Conservation (phyloP, 1,284 basidiomycete species). For the Trametes pubescens region DNA sequence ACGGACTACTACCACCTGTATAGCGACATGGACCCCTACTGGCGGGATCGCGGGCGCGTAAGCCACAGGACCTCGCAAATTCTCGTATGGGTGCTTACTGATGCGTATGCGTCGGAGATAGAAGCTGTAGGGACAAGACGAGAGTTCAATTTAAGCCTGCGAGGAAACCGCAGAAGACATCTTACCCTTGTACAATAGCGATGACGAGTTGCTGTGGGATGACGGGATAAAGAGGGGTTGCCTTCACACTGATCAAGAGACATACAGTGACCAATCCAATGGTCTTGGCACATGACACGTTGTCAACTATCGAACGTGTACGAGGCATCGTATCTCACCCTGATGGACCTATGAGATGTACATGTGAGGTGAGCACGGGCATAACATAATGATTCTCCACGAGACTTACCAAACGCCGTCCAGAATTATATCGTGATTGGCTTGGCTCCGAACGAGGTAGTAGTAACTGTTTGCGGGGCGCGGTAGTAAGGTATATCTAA, state of each 20-base stretch:
- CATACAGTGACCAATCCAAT: background rate
- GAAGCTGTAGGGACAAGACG: background rate
- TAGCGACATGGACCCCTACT: too few relatives aligned
- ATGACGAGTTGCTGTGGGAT: background rate
- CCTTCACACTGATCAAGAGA: background rate
- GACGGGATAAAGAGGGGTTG: background rate
- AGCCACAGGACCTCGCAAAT: too few relatives aligned
- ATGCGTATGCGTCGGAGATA: background rate
- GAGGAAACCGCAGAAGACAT: background rate
- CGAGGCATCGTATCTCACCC: background rate
- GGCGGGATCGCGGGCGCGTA: too few relatives aligned
- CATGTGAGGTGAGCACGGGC: too few relatives aligned
- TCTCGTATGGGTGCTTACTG: too few relatives aligned
- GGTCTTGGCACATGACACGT: too few relatives aligned
- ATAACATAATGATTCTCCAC: background rate
- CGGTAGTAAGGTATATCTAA: too few relatives aligned
- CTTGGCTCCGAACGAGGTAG: background rate
- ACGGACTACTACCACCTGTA: too few relatives aligned
- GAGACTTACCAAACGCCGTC: conserved; percentile 1
- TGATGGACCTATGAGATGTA: background rate
- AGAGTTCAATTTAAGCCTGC: background rate
- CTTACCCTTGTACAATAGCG: background rate
- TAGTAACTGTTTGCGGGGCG: conserved; percentile 5
- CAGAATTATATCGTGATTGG: background rate
- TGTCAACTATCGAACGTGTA: too few relatives aligned